phyloP scores from a whole-genome alignment of 805 yeast species.

The Torulaspora indica region DNA sequence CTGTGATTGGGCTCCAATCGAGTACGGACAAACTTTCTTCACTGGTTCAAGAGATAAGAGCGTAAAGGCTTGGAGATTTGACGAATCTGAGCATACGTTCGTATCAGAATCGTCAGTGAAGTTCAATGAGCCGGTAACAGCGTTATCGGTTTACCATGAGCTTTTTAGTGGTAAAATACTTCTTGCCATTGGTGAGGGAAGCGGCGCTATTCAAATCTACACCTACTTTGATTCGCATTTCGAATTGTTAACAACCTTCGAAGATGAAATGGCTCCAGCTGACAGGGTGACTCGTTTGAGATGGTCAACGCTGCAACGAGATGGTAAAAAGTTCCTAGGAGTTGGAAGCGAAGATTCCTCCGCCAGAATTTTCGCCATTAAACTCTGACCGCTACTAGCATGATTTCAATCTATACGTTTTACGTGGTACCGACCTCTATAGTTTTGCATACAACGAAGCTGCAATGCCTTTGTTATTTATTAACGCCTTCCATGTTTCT shows the following conservation, averaged over 20 bases:
- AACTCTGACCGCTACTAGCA: neutral
- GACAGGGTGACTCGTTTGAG: conserved; percentile 56
- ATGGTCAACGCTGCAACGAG: conserved; percentile 42
- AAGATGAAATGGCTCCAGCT: conserved; percentile 48
- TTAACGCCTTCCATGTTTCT: neutral
- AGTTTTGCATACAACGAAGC: conserved; percentile 3
- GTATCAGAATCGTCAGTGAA: conserved; percentile 41
- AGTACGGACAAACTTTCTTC: conserved; percentile 48
- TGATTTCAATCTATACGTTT: neutral
- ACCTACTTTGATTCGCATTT: conserved; percentile 35
- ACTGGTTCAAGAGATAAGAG: conserved; percentile 86
- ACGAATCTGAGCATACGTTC: conserved; percentile 37
- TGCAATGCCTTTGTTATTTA: neutral
- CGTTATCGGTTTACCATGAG: conserved; percentile 48
- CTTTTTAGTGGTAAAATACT: conserved; percentile 32
- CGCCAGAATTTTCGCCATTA: conserved; percentile 37
- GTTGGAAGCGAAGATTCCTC: conserved; percentile 66
- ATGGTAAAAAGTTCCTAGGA: conserved; percentile 42
- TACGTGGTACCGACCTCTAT: conserved; percentile 1
- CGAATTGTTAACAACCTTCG: conserved; percentile 35
- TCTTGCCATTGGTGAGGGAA: conserved; percentile 66
- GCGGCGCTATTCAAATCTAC: conserved; percentile 53
- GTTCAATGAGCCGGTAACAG: conserved; percentile 57
- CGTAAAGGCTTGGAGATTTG: conserved; percentile 64
- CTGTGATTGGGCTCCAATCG: conserved; percentile 74